These are phyloP conservation scores for Mucor ambiguus DNA, from an alignment of 371 early-diverging fungal genomes.

Conservation along the genomic window DNA sequence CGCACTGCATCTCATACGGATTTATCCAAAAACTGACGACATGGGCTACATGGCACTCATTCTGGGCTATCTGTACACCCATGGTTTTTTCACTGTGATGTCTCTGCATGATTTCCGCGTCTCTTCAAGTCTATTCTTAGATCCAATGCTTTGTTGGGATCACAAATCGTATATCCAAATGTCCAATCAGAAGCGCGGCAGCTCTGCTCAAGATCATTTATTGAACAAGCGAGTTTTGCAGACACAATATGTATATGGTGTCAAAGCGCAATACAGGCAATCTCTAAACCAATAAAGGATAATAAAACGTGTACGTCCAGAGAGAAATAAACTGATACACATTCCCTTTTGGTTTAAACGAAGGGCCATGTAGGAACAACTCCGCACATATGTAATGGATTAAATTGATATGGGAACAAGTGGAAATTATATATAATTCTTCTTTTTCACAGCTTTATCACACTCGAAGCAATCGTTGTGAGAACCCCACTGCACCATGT, in stretches of 20 bases:
- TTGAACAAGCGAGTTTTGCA: too few relatives aligned
- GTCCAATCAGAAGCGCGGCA: not conserved
- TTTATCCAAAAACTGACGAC: too few relatives aligned
- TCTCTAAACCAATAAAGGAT: not conserved
- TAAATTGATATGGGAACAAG: not conserved
- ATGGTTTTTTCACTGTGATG: not conserved
- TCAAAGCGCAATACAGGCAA: too few relatives aligned
- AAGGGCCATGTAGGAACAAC: not conserved
- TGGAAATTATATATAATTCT: not conserved
- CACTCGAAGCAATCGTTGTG: not conserved
- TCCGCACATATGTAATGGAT: not conserved
- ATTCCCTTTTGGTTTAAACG: not conserved
- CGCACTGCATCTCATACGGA: not conserved
- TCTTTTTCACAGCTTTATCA: not conserved
- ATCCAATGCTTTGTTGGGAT: too few relatives aligned
- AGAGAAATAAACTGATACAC: not conserved
- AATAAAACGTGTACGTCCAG: not conserved
- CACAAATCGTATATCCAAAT: too few relatives aligned
- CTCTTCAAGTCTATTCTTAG: not conserved
- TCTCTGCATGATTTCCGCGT: not conserved
- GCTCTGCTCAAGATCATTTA: too few relatives aligned
- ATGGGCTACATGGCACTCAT: too few relatives aligned
- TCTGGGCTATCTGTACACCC: not conserved
- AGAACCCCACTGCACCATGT: not conserved
- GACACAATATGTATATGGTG: too few relatives aligned